Evolutionary conservation across 2,329 filamentous ascomycete genomes (phyloP), one percentile per base, ranked within the genome.

Genomic region (Clonostachys rhizophaga): DNA sequence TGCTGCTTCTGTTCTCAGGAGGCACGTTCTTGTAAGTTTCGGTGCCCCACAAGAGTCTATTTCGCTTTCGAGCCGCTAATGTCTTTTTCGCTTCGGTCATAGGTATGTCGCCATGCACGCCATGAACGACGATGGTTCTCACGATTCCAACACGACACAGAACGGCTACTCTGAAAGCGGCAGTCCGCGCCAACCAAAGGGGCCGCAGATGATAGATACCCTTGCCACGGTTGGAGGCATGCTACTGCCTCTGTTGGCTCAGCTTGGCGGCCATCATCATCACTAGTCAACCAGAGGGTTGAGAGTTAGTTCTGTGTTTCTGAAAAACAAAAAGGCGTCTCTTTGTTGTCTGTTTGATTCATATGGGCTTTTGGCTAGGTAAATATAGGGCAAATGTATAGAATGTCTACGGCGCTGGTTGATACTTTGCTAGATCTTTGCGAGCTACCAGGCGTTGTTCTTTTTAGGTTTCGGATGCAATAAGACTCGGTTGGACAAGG

Each of bases 21-120:
- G 94, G 94, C 14, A 99, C 94, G 0, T 99, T 99, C 62, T 68
- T 99, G 86, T 96, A 71, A 79, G 88, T 65, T 18, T 30, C 24
- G 9, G 24, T 30, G 44, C 18, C n/a, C 36, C 34, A 30, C 3
- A 9, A 5, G 24, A 30, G 24, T 30, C 10, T 3, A 30, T 30
- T 2, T 10, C 2, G 9, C 24, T 30, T 30, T 30, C 24, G 4
- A 30, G 3, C 24, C 24, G 24, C 24, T 30, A 30, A 30, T 30
- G 2, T 30, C 24, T 9, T 10, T 10, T 10, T 30, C 24, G 24
- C 24, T 10, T 30, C 9, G 24, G 8, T 10, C 9, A 34, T 33
- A 95, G 90, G 57, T 96, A 97, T 60, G 94, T 99, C 40, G 94
- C 94, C 1, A 96, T 97, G 91, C 94, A 99, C 62, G 91, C 91